Evolutionary conservation across 2,329 filamentous ascomycete species (phyloP).

Genomic region (Pseudogymnoascus sp.): DNA sequence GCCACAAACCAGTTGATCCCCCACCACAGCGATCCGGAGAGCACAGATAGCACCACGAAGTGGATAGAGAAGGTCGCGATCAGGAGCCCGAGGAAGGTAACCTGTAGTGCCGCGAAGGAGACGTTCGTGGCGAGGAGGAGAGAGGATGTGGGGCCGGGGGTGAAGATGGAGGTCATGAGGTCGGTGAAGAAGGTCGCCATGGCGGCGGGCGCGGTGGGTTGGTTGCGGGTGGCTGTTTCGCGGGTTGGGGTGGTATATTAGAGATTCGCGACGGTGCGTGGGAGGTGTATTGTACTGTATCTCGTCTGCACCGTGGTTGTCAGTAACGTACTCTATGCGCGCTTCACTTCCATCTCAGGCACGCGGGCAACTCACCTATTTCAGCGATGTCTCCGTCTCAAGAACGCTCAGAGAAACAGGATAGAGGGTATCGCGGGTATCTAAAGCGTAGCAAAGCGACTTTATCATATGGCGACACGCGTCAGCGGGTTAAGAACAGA

Average conservation of each 20-base stretch:
- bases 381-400: background rate
- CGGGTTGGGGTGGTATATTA: background rate
- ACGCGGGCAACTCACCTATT: background rate
- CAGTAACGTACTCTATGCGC: background rate
- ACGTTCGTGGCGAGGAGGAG: slow-evolving; percentile 84
- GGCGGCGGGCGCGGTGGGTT: slow-evolving; percentile 11
- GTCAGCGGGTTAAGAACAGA: background rate
- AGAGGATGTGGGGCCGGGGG: slow-evolving; percentile 78
- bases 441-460: background rate
- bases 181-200: slow-evolving; percentile 61
- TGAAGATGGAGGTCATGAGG: slow-evolving; percentile 90
- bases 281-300: background rate
- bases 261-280: background rate
- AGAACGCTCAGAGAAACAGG: background rate
- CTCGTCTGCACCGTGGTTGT: background rate
- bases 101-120: slow-evolving; percentile 77
- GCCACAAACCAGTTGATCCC: slow-evolving; percentile 94
- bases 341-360: background rate
- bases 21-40: slow-evolving; percentile 81
- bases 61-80: slow-evolving; percentile 79
- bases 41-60: slow-evolving; percentile 70
- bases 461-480: background rate
- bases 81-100: slow-evolving; percentile 67
- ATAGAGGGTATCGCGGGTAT: background rate
- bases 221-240: background rate